A percentile compares a stretch with the other conserved stretches of the same genome.
Evolutionary conservation across 257 asterid genomes (phyloP).

Genomic region (Penstemon davidsonii): DNA sequence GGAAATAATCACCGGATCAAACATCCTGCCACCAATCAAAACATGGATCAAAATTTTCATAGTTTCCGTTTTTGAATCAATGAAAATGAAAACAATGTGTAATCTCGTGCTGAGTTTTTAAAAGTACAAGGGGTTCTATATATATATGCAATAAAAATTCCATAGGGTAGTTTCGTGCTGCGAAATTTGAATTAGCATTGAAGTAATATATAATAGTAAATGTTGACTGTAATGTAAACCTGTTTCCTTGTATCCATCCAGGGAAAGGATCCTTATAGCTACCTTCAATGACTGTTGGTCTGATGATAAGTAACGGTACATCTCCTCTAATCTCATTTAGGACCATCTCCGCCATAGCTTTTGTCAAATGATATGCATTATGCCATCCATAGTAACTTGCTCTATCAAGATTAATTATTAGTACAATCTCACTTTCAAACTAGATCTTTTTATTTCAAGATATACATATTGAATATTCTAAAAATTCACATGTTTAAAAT

Average conservation of each 20-base stretch:
- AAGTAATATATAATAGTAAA: too few relatives aligned
- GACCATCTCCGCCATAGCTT: slow-evolving; percentile 57
- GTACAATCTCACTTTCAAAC: too few relatives aligned
- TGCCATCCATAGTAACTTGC: slow-evolving; percentile 44
- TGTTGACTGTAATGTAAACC: slow-evolving; percentile 19
- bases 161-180: too few relatives aligned
- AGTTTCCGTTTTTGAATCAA: not conserved
- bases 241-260: slow-evolving; percentile 67
- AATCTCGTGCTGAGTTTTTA: too few relatives aligned
- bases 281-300: slow-evolving; percentile 51
- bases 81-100: too few relatives aligned
- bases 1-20: slow-evolving; percentile 41
- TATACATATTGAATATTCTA: too few relatives aligned
- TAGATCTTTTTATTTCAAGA: too few relatives aligned
- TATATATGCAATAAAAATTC: too few relatives aligned
- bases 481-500: too few relatives aligned
- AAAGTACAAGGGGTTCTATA: too few relatives aligned
- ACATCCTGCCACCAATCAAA: slow-evolving; percentile 24
- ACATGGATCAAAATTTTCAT: not conserved
- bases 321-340: slow-evolving; percentile 44
- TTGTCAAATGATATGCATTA: slow-evolving; percentile 45
- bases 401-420: slow-evolving; percentile 18
- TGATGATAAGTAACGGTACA: slow-evolving; percentile 41
- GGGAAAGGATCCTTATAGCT: slow-evolving; percentile 41
- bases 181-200: not conserved